phyloP scores from a whole-genome alignment of 208 protist species.

The Spongospora subterranea region DNA sequence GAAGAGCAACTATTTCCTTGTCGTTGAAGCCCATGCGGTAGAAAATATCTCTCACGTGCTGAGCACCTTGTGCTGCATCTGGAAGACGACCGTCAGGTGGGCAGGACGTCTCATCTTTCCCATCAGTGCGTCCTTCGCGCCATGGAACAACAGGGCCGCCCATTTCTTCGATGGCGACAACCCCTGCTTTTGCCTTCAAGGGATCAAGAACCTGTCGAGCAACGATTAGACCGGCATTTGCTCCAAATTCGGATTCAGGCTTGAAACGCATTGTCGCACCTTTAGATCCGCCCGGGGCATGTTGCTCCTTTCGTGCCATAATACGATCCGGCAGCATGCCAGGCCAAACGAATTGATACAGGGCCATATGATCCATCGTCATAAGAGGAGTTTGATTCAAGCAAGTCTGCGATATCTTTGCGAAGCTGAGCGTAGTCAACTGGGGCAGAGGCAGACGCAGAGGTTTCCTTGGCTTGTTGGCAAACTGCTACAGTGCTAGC shows the following conservation, averaged over 20 bases:
- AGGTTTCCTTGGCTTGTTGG: not conserved
- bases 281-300: conserved; percentile 30
- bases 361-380: conserved; percentile 65
- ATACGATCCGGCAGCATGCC: conserved; percentile 66
- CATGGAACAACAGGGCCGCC: conserved; percentile 63
- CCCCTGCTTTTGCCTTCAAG: conserved; percentile 56
- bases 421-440: conserved; percentile 44
- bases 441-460: not conserved
- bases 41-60: conserved; percentile 67
- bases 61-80: conserved; percentile 54
- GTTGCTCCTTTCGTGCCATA: conserved; percentile 51
- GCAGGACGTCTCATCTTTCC: not conserved
- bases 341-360: conserved; percentile 61
- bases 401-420: conserved; percentile 42
- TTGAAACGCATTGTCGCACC: conserved; percentile 40
- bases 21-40: conserved; percentile 68
- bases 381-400: conserved; percentile 51
- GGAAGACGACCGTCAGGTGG: conserved; percentile 63
- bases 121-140: conserved; percentile 59
- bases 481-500: not conserved
- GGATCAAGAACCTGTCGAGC: conserved; percentile 48
- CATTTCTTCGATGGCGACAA: conserved; percentile 62
- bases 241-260: conserved; percentile 56
- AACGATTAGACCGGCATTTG: conserved; percentile 61
- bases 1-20: conserved; percentile 68